phyloP scores from a whole-genome alignment of 306 rosid genomes.

The Cicer judaicum region DNA sequence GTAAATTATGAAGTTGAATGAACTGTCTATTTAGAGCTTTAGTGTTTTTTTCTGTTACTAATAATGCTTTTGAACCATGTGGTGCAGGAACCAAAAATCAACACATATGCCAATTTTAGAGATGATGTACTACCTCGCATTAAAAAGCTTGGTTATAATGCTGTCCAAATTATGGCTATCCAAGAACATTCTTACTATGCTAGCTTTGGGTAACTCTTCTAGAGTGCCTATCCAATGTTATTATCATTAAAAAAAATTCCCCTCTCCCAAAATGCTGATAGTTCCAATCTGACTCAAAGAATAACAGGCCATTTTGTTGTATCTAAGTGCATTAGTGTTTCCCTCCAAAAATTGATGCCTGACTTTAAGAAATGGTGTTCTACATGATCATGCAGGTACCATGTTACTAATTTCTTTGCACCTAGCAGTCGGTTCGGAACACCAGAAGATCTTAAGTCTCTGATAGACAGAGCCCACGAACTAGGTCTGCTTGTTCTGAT shows the following conservation, averaged over 20 bases:
- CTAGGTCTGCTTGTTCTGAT: slow-evolving; percentile 94
- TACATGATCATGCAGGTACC: slow-evolving; percentile 66
- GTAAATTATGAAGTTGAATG: slow-evolving; percentile 31
- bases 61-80: slow-evolving; percentile 39
- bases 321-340: slow-evolving; percentile 31
- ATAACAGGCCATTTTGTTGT: slow-evolving; percentile 18
- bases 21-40: slow-evolving; percentile 22
- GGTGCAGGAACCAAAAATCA: slow-evolving; percentile 85
- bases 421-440: slow-evolving; percentile 98
- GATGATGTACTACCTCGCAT: slow-evolving; percentile 75
- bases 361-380: slow-evolving; percentile 32
- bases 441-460: slow-evolving; percentile 94
- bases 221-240: slow-evolving; percentile 28
- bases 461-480: slow-evolving; percentile 94
- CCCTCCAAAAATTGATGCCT: slow-evolving; percentile 30
- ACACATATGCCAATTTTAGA: slow-evolving; percentile 81
- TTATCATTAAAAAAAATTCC: not conserved
- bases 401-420: slow-evolving; percentile 96
- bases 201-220: slow-evolving; percentile 85
- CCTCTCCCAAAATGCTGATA: not conserved
- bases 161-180: slow-evolving; percentile 99
- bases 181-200: slow-evolving; percentile 99
- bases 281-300: slow-evolving; percentile 34
- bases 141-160: slow-evolving; percentile 92
- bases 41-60: slow-evolving; percentile 27